These are phyloP conservation scores for Citrus glauca DNA, from an alignment of 345 rosid genomes.

Conservation along the genomic window DNA sequence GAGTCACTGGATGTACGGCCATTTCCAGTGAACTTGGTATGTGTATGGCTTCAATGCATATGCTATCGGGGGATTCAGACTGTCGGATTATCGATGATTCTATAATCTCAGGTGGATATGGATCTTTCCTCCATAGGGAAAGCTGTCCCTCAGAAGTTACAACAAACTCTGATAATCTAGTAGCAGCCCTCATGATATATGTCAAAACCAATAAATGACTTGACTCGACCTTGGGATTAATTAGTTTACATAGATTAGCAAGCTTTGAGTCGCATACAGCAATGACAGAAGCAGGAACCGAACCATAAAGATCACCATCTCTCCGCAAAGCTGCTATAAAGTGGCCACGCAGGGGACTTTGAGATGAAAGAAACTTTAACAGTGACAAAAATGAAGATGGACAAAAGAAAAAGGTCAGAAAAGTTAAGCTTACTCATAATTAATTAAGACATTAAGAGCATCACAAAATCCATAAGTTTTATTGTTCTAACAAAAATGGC, in stretches of 20 bases:
- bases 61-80: constrained; percentile 26
- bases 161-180: constrained; percentile 43
- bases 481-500: not conserved
- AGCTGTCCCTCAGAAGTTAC: constrained; percentile 38
- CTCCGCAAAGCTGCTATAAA: constrained; percentile 68
- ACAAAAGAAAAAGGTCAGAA: not conserved
- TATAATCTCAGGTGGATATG: constrained; percentile 44
- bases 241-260: constrained; percentile 54
- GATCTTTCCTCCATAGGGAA: constrained; percentile 48
- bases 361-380: constrained; percentile 63
- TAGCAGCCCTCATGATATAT: constrained; percentile 62
- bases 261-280: constrained; percentile 67
- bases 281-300: constrained; percentile 71
- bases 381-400: constrained; percentile 9
- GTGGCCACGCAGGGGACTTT: constrained; percentile 77
- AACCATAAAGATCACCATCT: constrained; percentile 54
- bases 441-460: not conserved
- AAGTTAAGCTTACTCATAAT: constrained; percentile 2
- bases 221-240: constrained; percentile 59
- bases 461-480: not conserved
- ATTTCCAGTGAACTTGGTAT: constrained; percentile 50
- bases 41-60: constrained; percentile 33
- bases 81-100: constrained; percentile 37
- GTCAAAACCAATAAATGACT: constrained; percentile 54
- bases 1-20: constrained; percentile 39